Evolutionary conservation across 805 yeast genomes (phyloP).

Genomic region (Zygoascus flipseniorum): DNA sequence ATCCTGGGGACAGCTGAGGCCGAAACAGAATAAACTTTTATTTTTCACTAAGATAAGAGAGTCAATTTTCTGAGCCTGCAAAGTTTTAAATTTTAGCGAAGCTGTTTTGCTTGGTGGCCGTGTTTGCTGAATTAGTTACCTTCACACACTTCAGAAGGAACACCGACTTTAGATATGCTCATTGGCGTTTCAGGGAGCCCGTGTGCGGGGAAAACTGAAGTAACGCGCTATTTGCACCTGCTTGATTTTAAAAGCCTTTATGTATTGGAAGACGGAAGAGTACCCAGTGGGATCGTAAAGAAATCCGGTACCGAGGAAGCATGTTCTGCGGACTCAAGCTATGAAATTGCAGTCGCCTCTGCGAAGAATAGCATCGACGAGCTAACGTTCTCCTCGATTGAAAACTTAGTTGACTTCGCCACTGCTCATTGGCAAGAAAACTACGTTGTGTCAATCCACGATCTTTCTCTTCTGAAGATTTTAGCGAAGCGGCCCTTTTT

Average conservation of each 20-base stretch:
- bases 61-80: too few relatives aligned
- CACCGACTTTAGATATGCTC: conserved; percentile 39
- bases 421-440: conserved; percentile 59
- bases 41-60: too few relatives aligned
- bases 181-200: conserved; percentile 67
- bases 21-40: too few relatives aligned
- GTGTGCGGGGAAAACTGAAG: conserved; percentile 59
- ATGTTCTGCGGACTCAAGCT: background rate
- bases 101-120: background rate
- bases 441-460: conserved; percentile 49
- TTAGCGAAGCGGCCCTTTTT: conserved; percentile 72
- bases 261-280: background rate
- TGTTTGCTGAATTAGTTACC: background rate
- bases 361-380: background rate
- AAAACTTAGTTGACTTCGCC: conserved; percentile 47
- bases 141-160: too few relatives aligned
- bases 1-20: too few relatives aligned
- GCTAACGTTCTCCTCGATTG: conserved; percentile 31
- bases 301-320: conserved; percentile 1
- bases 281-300: conserved; percentile 1
- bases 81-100: background rate
- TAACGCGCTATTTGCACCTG: conserved; percentile 46
- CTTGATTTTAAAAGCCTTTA: conserved; percentile 42
- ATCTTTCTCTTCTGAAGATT: conserved; percentile 35
- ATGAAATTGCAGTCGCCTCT: background rate